Base-by-base conservation (phyloP, 176 grass and related monocot species). In the Zoysia japonica region DNA sequence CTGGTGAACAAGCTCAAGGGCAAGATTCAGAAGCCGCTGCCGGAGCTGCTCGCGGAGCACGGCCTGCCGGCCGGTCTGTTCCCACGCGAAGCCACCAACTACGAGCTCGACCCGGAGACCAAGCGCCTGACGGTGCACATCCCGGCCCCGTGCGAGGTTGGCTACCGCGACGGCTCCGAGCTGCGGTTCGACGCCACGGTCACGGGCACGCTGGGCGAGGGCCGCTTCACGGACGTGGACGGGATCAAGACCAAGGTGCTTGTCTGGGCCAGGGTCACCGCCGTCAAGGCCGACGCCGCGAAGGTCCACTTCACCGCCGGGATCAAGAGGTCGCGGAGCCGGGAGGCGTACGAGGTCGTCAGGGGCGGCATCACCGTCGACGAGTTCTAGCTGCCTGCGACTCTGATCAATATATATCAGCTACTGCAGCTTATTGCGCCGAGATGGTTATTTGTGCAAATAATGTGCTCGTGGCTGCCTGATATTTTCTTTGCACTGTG, bases 181-280 rank as follows among this genome's bases (percentile, higher is more conserved):
- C 67, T 99, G 90, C 87, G 96, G 36, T 95, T 95, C 79, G 81
- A 73, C 78, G 80, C 86, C 78, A 82, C 68, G 67, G 96, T 93
- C 59, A 16, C 82, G 0, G 96, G 75, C 17, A 84, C 79, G 78
- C 81, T 99, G 40, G 92, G 87, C 71, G 89, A 91, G 9, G 92
- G 90, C 4, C 83, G 88, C 28, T 71, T 99, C 3, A 53, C 81
- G 12, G 89, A 87, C 16, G 78, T 99, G 19, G 90, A 95, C 47
- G 96, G 96, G 38, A 70, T 99, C 50, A 99, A 99, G 88, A 94
- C 96, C 76, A 99, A 99, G 81, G 88, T 93, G 76, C 78, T 99
- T 81, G 78, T 95, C 66, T 99, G 96, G 96, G 78, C 82, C 43
- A 95, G 90, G 80, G 90, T 99, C 70, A 95, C 86, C 77, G 68